A percentile compares a stretch with the other conserved stretches of the same genome.
phyloP scores from a whole-genome alignment of 768 basidiomycete genomes.

The Psilocybe cubensis region DNA sequence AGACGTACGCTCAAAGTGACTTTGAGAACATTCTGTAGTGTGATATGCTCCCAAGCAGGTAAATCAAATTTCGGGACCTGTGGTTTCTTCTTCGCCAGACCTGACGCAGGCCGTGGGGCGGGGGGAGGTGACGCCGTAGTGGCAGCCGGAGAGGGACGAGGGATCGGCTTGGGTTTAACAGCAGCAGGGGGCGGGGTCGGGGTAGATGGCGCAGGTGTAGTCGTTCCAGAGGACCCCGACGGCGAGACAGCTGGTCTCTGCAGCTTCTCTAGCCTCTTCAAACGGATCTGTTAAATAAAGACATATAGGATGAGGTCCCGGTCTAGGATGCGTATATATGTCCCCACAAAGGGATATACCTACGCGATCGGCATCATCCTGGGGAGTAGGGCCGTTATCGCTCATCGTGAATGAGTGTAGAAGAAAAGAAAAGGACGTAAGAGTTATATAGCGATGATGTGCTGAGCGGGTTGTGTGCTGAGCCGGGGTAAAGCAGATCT shows the following conservation, averaged over 20 bases:
- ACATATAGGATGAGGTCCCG: not conserved
- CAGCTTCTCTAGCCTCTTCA: constrained; percentile 89
- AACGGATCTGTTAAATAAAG: constrained; percentile 68
- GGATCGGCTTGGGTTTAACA: constrained; percentile 36
- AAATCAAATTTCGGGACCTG: constrained; percentile 51
- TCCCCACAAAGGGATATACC: constrained; percentile 18
- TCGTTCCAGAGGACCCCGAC: constrained; percentile 31
- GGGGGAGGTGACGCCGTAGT: constrained; percentile 32
- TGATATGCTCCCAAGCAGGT: constrained; percentile 74
- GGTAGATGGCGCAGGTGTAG: constrained; percentile 25
- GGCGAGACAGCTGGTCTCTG: constrained; percentile 47
- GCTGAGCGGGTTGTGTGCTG: not conserved
- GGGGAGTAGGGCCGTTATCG: constrained; percentile 51
- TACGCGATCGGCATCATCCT: constrained; percentile 85
- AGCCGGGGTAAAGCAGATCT: not conserved
- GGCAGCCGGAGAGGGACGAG: constrained; percentile 28
- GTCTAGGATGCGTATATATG: not conserved
- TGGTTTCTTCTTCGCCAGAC: constrained; percentile 54
- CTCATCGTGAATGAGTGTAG: constrained; percentile 31
- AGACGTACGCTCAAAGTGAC: constrained; percentile 77
- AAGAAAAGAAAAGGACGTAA: not conserved
- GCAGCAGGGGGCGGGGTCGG: constrained; percentile 23
- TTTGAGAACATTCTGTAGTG: constrained; percentile 68
- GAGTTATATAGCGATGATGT: not conserved
- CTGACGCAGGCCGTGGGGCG: constrained; percentile 33